Percentiles rank a stretch among this genome's conserved stretches.
phyloP scores from a whole-genome alignment of 352 stramenopile genomes.

The Elongisporangium senticosum region DNA sequence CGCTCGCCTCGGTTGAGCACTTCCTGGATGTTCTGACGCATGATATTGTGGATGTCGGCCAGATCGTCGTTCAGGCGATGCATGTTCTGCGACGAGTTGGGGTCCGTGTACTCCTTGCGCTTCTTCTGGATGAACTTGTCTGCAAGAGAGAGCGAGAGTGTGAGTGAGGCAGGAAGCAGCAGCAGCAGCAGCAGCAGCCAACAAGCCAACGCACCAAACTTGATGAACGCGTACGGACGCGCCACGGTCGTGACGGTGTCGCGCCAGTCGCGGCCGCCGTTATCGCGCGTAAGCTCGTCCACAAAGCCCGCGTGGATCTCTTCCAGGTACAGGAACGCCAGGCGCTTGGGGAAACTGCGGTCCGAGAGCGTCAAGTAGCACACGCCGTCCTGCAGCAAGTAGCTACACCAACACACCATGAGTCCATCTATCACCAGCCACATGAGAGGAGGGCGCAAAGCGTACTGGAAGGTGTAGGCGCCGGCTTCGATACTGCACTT shows the following conservation, averaged over 20 bases:
- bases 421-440: not conserved
- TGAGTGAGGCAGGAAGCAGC: not conserved
- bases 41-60: conserved; percentile 98
- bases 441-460: conserved; percentile 1
- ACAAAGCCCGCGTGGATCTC: conserved; percentile 94
- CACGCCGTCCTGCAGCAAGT: conserved; percentile 96
- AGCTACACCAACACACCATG: conserved; percentile 49
- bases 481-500: conserved; percentile 95
- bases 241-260: conserved; percentile 92
- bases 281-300: conserved; percentile 91
- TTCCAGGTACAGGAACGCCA: conserved; percentile 97
- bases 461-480: conserved; percentile 90
- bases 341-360: conserved; percentile 94
- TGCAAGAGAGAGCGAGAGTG: conserved; percentile 10
- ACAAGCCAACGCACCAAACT: conserved; percentile 80
- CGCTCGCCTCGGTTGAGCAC: conserved; percentile 89
- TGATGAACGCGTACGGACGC: conserved; percentile 98
- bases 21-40: conserved; percentile 97
- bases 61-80: conserved; percentile 96
- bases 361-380: conserved; percentile 97
- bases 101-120: conserved; percentile 96
- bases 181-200: not conserved
- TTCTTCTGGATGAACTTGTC: conserved; percentile 98
- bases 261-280: conserved; percentile 87
- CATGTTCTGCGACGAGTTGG: conserved; percentile 94